Evolutionary conservation across 345 rosid species (phyloP), one percentile per base, ranked within the genome.

Genomic region (Populus tremula): DNA sequence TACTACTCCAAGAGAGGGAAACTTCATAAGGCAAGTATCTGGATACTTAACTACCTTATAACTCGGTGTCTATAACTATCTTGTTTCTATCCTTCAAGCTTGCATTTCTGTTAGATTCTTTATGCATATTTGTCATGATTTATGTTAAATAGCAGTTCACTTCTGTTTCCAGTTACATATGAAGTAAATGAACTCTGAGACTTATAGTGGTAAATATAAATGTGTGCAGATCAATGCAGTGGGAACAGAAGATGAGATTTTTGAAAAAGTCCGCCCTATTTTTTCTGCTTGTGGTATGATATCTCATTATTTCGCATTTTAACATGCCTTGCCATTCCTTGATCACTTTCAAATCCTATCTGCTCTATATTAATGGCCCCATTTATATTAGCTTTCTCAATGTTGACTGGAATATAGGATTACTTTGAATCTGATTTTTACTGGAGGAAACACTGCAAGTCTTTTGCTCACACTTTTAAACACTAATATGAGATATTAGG

Each of bases 201-300:
- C 74, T 76, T 56, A 59, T 59, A 20, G 47, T 59, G 50, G 79
- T 21, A 5, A 43, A 77, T 70, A 70, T 65, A 67, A 77, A 45
- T 64, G 66, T 80, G 38, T 86, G 84, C 87, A 96, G 99, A 90
- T 93, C 81, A 88, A 88, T 84, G 99, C 97, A 14, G 83, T 91
- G 41, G 98, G 99, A 84, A 77, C 89, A 1, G 96, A 83, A 20
- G 98, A 96, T 76, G 94, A 96, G 76, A 92, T 91, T 76, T 96
- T 96, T 82, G 86, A 91, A 81, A 84, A 89, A 80, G 98, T 91
- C 45, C 83, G 78, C 76, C 88, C 94, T 10, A 67, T 90, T 78
- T 90, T 96, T 83, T 79, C 85, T 78, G 71, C 82, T 77, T 86
- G 74, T 71, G 81, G 90, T 93, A 98, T 91, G 62, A 83, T 29